phyloP scores from a whole-genome alignment of 345 rosid genomes.

The Isatis tinctoria region DNA sequence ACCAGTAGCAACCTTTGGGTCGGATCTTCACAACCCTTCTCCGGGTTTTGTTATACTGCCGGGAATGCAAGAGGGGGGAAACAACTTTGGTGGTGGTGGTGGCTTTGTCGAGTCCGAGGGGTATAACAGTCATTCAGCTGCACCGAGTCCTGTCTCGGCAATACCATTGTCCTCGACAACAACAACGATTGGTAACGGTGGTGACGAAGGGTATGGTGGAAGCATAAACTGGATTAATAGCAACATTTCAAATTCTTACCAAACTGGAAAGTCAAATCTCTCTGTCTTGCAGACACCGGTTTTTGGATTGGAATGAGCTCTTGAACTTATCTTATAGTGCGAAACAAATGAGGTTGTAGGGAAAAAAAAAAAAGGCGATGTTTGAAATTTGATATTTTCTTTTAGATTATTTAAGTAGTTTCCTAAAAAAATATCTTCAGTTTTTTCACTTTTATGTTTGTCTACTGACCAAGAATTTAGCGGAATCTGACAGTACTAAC shows the following conservation, averaged over 20 bases:
- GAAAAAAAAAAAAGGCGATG: background rate
- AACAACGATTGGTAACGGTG: slow-evolving; percentile 20
- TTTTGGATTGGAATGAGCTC: slow-evolving; percentile 80
- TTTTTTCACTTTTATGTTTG: slow-evolving; percentile 20
- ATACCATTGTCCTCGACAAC: slow-evolving; percentile 45
- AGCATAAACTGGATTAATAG: slow-evolving; percentile 35
- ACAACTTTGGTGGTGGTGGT: slow-evolving; percentile 39
- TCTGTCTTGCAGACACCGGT: slow-evolving; percentile 81
- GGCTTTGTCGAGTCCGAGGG: slow-evolving; percentile 34
- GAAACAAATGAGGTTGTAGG: background rate
- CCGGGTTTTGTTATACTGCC: slow-evolving; percentile 31
- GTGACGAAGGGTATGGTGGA: slow-evolving; percentile 45
- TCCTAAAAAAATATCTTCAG: background rate
- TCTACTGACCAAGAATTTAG: slow-evolving; percentile 21
- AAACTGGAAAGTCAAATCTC: slow-evolving; percentile 58
- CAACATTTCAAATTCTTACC: slow-evolving; percentile 46
- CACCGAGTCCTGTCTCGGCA: slow-evolving; percentile 12
- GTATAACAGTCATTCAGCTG: slow-evolving; percentile 22
- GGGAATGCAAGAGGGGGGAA: slow-evolving; percentile 23
- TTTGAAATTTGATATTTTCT: slow-evolving; percentile 3
- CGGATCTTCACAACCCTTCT: slow-evolving; percentile 11
- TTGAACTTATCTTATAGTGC: background rate
- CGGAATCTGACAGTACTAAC: slow-evolving; percentile 31
- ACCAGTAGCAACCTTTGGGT: slow-evolving; percentile 15
- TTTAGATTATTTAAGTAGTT: slow-evolving; percentile 14